Percentiles rank a stretch among this genome's conserved stretches.
These are phyloP conservation scores for Rhinocladiella similis DNA, from an alignment of 2,329 filamentous ascomycete genomes.

Conservation along the genomic window DNA sequence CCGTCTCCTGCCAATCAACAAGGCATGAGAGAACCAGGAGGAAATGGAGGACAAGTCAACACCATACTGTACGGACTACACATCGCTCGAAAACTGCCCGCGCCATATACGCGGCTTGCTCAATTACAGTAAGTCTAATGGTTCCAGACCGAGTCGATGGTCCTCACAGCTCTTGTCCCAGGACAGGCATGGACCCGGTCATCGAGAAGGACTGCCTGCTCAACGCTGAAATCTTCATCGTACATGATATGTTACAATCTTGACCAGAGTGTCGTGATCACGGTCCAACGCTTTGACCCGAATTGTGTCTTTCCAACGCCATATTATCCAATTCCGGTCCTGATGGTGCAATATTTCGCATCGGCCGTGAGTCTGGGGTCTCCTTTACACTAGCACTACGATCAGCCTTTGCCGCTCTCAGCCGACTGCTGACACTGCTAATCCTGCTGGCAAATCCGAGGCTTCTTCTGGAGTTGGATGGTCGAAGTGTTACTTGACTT, in stretches of 20 bases:
- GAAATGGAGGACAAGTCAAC: slow-evolving; percentile 1
- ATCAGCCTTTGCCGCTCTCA: slow-evolving; percentile 26
- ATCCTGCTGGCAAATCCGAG: slow-evolving; percentile 28
- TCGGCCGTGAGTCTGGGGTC: slow-evolving; percentile 6
- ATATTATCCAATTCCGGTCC: slow-evolving; percentile 22
- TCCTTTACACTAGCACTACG: slow-evolving; percentile 15
- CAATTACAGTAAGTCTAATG: background rate
- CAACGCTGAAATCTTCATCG: slow-evolving; percentile 1
- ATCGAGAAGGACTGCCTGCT: background rate
- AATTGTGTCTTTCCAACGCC: slow-evolving; percentile 18
- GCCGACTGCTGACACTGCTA: slow-evolving; percentile 27
- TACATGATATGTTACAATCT: slow-evolving; percentile 11
- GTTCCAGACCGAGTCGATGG: background rate
- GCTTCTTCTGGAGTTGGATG: slow-evolving; percentile 21
- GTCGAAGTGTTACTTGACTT: slow-evolving; percentile 7
- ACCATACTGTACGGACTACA: too few relatives aligned
- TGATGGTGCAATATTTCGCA: slow-evolving; percentile 18
- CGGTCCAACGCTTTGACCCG: slow-evolving; percentile 17
- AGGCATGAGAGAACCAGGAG: background rate
- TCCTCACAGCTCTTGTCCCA: background rate
- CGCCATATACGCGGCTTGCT: background rate
- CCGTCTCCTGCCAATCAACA: background rate
- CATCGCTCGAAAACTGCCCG: background rate
- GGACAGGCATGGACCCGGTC: background rate
- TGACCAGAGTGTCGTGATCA: slow-evolving; percentile 3